These are phyloP conservation scores for Coniochaeta sp. DNA, from an alignment of 2,329 filamentous ascomycete species.

Conservation along the genomic window DNA sequence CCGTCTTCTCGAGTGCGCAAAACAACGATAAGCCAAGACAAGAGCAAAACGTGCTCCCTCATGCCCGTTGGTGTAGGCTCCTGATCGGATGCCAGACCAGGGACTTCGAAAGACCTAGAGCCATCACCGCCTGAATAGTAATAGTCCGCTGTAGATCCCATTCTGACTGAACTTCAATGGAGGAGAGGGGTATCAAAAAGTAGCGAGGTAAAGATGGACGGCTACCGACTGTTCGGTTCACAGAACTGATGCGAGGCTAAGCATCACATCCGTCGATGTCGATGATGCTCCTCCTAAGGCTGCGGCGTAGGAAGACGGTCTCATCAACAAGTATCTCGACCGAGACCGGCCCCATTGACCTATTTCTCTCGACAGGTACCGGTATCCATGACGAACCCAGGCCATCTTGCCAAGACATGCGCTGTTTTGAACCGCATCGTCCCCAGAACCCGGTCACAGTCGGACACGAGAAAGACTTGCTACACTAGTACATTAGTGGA, in stretches of 20 bases:
- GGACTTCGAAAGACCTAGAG: conserved; percentile 19
- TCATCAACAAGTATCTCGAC: background rate
- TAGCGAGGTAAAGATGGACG: background rate
- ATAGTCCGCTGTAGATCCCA: conserved; percentile 3
- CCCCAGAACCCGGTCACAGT: background rate
- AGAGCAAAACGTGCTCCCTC: conserved; percentile 30
- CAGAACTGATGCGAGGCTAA: background rate
- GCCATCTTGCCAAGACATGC: background rate
- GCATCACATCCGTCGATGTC: background rate
- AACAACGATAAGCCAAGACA: conserved; percentile 36
- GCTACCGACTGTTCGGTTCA: background rate
- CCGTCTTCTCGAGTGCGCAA: conserved; percentile 31
- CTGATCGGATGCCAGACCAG: conserved; percentile 17
- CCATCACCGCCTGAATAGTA: conserved; percentile 2
- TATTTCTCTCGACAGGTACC: background rate
- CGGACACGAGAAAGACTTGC: background rate
- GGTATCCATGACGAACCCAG: background rate
- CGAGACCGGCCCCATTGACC: background rate
- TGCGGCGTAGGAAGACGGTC: background rate
- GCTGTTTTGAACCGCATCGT: background rate
- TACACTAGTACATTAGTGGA: no score
- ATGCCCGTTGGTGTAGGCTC: conserved; percentile 21
- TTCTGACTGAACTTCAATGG: background rate
- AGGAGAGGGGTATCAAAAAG: background rate
- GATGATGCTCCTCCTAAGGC: background rate